Conservation (phyloP, 345 rosid species). For the Kernera saxatilis region DNA sequence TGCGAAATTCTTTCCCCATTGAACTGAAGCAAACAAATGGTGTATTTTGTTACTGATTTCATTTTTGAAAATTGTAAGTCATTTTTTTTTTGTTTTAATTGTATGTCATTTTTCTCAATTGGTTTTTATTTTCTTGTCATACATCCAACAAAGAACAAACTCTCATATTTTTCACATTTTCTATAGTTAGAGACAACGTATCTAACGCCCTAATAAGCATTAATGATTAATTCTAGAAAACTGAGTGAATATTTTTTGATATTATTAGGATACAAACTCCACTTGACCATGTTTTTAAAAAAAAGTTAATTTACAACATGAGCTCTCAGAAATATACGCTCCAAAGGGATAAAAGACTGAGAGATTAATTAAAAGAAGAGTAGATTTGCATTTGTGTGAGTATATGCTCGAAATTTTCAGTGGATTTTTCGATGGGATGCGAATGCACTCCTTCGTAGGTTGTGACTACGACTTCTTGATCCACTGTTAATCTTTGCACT, state of each 20-base stretch:
- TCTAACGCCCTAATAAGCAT: background rate
- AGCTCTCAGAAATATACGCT: background rate
- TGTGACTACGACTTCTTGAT: constrained; percentile 86
- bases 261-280: background rate
- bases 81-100: too few species aligned
- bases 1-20: background rate
- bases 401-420: constrained; percentile 85
- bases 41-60: background rate
- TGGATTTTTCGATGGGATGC: constrained; percentile 66
- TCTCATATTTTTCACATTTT: background rate
- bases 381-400: constrained; percentile 84
- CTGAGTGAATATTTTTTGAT: background rate
- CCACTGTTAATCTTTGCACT: constrained; percentile 71
- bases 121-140: background rate
- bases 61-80: background rate
- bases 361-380: constrained; percentile 31
- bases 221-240: background rate
- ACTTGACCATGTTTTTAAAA: background rate
- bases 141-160: background rate
- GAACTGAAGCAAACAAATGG: background rate
- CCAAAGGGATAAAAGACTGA: background rate
- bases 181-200: background rate
- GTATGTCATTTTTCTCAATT: background rate
- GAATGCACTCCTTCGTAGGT: constrained; percentile 92
- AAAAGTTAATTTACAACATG: constrained; percentile 21